A percentile compares a stretch with the other conserved stretches of the same genome.
Evolutionary conservation across 73 alveolate genomes (phyloP).

Genomic region (Tetrahymena malaccensis): DNA sequence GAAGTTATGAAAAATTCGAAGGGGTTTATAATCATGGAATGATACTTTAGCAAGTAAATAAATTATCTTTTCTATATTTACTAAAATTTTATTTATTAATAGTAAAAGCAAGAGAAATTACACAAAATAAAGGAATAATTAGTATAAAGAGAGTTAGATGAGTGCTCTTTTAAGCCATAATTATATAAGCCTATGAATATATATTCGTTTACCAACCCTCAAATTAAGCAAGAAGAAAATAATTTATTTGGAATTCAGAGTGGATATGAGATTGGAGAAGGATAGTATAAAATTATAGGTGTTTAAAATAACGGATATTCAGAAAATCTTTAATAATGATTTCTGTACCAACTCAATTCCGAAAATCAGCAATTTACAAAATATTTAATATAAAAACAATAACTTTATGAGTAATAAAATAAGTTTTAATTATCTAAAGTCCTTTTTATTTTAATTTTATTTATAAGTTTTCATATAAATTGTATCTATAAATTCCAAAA

Average conservation of each 20-base stretch:
- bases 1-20: neutral
- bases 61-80: neutral
- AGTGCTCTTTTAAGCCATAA: neutral
- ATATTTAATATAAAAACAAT: too few species aligned
- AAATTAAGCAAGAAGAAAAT: neutral
- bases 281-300: neutral
- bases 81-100: neutral
- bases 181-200: neutral
- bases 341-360: neutral
- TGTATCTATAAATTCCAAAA: too few species aligned
- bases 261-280: neutral
- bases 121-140: neutral
- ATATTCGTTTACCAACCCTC: neutral
- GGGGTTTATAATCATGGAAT: neutral
- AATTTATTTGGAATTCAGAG: neutral
- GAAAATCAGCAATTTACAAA: too few species aligned
- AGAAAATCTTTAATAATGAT: neutral
- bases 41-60: neutral
- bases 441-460: too few species aligned
- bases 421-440: too few species aligned
- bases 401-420: too few species aligned
- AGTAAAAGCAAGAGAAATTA: neutral
- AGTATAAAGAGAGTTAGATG: neutral
- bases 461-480: too few species aligned
- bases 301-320: neutral